Evolutionary conservation across 768 basidiomycete genomes (phyloP).

Genomic region (Mycena latifolia): DNA sequence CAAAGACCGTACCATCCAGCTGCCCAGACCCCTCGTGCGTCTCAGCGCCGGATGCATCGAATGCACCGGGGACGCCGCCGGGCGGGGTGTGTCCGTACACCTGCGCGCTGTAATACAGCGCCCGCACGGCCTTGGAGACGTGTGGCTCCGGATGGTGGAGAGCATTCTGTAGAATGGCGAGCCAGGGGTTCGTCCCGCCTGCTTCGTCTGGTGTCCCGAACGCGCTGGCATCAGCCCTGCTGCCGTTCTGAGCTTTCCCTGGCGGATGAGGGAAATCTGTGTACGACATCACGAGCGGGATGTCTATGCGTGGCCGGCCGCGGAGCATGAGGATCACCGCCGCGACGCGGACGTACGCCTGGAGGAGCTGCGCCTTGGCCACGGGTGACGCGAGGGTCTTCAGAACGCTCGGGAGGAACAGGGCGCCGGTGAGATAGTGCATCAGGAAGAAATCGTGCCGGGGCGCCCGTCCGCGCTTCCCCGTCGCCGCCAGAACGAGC

Average conservation of each 20-base stretch:
- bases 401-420: conserved; percentile 18
- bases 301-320: conserved; percentile 16
- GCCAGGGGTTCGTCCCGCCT: conserved; percentile 9
- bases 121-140: conserved; percentile 19
- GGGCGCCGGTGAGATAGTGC: conserved; percentile 17
- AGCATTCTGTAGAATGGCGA: conserved; percentile 5
- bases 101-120: conserved; percentile 15
- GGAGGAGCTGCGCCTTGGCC: conserved; percentile 9
- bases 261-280: neutral
- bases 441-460: conserved; percentile 26
- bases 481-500: conserved; percentile 7
- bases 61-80: neutral
- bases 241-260: neutral
- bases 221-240: neutral
- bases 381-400: neutral
- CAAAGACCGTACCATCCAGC: conserved; percentile 56
- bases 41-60: conserved; percentile 35
- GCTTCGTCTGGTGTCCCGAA: neutral
- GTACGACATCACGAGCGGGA: conserved; percentile 20
- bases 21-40: conserved; percentile 45
- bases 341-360: conserved; percentile 10
- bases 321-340: conserved; percentile 17
- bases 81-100: neutral
- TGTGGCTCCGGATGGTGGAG: conserved; percentile 21
- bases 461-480: neutral